These are phyloP conservation scores for Solanum habrochaites DNA, from an alignment of 257 asterid species.

Conservation along the genomic window DNA sequence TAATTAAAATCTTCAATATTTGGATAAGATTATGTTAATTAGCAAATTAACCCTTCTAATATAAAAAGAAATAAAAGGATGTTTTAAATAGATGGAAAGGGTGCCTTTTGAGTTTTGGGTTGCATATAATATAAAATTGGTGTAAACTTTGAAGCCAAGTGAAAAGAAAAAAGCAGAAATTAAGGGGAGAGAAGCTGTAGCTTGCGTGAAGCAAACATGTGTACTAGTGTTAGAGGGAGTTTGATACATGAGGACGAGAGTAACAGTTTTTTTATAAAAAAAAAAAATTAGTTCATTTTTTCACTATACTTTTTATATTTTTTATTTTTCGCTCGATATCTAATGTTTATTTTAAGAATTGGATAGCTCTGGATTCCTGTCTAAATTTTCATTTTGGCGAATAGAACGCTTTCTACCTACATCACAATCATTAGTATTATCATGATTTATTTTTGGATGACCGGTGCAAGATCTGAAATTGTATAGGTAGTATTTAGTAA, in stretches of 20 bases:
- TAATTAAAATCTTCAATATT: neutral
- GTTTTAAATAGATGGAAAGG: neutral
- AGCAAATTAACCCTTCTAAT: neutral
- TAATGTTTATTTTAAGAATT: neutral
- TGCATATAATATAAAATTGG: neutral
- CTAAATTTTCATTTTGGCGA: neutral
- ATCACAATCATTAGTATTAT: neutral
- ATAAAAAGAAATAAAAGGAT: neutral
- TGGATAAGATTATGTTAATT: neutral
- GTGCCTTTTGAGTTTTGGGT: neutral
- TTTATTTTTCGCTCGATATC: neutral
- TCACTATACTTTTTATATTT: neutral
- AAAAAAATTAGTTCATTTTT: neutral
- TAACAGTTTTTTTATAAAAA: neutral
- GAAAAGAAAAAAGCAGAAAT: neutral
- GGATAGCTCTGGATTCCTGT: rapidly evolving
- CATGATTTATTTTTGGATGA: neutral
- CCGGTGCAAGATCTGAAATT: neutral
- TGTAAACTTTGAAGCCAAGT: neutral
- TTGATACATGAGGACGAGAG: neutral
- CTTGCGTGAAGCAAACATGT: neutral
- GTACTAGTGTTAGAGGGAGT: neutral
- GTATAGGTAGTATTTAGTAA: neutral
- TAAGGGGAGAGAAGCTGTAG: neutral
- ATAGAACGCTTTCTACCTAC: neutral